phyloP scores from a whole-genome alignment of 78 protist genomes.

The Andalucia godoyi region DNA sequence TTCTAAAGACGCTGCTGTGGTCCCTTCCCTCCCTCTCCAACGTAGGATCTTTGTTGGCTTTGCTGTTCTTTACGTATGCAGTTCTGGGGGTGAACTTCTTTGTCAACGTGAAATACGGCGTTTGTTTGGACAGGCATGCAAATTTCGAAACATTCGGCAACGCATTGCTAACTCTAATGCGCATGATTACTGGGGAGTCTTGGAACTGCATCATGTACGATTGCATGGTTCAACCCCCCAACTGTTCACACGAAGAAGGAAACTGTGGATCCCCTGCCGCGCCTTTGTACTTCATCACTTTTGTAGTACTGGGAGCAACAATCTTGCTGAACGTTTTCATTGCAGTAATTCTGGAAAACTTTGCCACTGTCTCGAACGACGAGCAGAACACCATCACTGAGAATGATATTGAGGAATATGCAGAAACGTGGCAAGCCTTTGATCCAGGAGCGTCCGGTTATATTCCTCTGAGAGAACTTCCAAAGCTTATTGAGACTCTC shows the following conservation, averaged over 20 bases:
- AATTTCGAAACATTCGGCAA: slow-evolving; percentile 14
- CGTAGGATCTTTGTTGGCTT: slow-evolving; percentile 1
- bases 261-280: slow-evolving; percentile 20
- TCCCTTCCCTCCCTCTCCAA: slow-evolving; percentile 10
- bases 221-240: neutral
- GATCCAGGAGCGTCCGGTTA: too few relatives aligned
- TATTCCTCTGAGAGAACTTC: too few relatives aligned
- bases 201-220: slow-evolving; percentile 29
- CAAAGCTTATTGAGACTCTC: too few relatives aligned
- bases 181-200: slow-evolving; percentile 12
- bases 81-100: slow-evolving; percentile 20
- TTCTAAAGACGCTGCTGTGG: neutral
- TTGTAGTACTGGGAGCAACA: neutral
- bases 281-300: slow-evolving; percentile 11
- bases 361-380: neutral
- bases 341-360: slow-evolving; percentile 32
- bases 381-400: neutral
- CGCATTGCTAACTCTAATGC: slow-evolving; percentile 7
- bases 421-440: neutral
- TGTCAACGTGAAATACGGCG: neutral
- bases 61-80: slow-evolving; percentile 14
- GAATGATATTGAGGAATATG: neutral
- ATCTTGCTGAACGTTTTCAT: slow-evolving; percentile 15
- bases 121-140: neutral
- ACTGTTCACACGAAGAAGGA: neutral